Conservation (phyloP, 2,329 filamentous ascomycete genomes). For the Periglandula ipomoeae region DNA sequence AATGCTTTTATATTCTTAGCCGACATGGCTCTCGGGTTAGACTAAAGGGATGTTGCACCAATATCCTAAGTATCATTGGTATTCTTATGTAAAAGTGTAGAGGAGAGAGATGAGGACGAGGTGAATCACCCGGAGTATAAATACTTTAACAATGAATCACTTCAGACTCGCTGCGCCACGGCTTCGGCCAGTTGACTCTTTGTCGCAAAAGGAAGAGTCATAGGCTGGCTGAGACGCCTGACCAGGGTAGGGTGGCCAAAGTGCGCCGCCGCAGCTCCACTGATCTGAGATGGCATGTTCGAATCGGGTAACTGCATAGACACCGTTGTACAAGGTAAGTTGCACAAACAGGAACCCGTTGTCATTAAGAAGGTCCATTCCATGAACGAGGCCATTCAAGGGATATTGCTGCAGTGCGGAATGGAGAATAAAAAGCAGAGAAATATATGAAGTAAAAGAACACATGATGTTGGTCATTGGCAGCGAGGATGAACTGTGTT, state of each 20-base stretch:
- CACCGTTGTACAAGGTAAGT: background rate
- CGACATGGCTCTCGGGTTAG: conserved; percentile 36
- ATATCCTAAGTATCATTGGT: conserved; percentile 21
- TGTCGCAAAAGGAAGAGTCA: too few species aligned
- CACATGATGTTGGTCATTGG: too few species aligned
- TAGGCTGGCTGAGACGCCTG: background rate
- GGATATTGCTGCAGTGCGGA: too few species aligned
- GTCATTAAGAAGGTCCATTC: too few species aligned
- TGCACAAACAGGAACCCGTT: background rate
- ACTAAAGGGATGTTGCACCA: conserved; percentile 11
- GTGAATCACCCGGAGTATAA: too few species aligned
- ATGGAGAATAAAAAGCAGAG: too few species aligned
- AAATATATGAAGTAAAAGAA: too few species aligned
- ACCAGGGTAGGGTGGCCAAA: background rate
- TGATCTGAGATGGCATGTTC: background rate
- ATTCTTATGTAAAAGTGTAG: background rate
- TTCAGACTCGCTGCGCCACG: conserved; percentile 2
- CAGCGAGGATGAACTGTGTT: too few species aligned
- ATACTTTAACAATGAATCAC: background rate
- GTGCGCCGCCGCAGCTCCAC: background rate
- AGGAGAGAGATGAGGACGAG: background rate
- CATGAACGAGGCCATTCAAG: too few species aligned
- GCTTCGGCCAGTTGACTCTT: conserved; percentile 9
- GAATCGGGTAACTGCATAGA: conserved; percentile 4
- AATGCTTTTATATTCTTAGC: conserved; percentile 51